These are phyloP conservation scores for Onygenales sp. DNA, from an alignment of 2,329 filamentous ascomycete species.

Conservation along the genomic window DNA sequence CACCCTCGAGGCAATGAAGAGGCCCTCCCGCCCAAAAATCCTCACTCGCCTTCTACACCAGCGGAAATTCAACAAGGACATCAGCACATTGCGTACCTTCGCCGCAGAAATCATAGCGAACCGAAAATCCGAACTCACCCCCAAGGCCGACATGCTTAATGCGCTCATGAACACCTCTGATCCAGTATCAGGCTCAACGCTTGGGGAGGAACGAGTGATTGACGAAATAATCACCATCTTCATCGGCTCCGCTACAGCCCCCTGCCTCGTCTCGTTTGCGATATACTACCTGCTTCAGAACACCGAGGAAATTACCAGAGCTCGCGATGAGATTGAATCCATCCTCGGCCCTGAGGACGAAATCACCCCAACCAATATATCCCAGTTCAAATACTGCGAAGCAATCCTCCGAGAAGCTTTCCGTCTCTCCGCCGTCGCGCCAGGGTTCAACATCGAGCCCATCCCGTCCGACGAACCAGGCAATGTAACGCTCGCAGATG, in stretches of 20 bases:
- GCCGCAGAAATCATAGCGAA: conserved; percentile 49
- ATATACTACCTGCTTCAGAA: conserved; percentile 58
- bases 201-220: conserved; percentile 52
- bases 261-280: conserved; percentile 55
- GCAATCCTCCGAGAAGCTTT: conserved; percentile 60
- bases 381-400: conserved; percentile 55
- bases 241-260: conserved; percentile 59
- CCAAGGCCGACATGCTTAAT: conserved; percentile 52
- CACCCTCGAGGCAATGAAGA: conserved; percentile 48
- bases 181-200: conserved; percentile 48
- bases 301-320: conserved; percentile 49
- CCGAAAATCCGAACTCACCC: conserved; percentile 44
- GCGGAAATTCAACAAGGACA: conserved; percentile 46
- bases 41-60: conserved; percentile 46
- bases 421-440: conserved; percentile 52
- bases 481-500: conserved; percentile 43
- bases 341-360: conserved; percentile 55
- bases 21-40: conserved; percentile 42
- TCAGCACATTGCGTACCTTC: conserved; percentile 45
- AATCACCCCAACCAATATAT: conserved; percentile 46
- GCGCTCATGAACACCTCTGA: conserved; percentile 52
- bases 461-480: conserved; percentile 37
- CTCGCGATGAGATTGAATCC: conserved; percentile 57
- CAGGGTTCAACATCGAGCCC: conserved; percentile 46
- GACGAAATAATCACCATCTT: conserved; percentile 63